phyloP scores from a whole-genome alignment of 2,329 filamentous ascomycete species.

The Fusarium abutilonis region DNA sequence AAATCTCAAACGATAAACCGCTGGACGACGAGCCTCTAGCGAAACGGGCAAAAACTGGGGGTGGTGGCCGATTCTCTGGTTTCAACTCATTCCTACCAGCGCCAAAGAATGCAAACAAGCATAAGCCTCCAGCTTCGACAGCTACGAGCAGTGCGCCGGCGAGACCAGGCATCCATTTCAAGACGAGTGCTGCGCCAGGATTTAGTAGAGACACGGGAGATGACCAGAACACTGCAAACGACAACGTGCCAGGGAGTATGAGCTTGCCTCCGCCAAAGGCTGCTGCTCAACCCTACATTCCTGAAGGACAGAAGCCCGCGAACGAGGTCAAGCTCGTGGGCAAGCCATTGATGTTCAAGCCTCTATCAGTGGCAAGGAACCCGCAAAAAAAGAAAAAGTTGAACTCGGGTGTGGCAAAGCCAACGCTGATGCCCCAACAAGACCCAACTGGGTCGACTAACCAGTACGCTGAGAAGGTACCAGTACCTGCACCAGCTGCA shows the following conservation, averaged over 20 bases:
- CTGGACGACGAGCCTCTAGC: conserved; percentile 62
- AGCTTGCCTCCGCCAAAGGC: conserved; percentile 55
- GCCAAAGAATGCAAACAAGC: conserved; percentile 70
- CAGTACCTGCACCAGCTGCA: conserved; percentile 29
- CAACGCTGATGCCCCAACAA: conserved; percentile 18
- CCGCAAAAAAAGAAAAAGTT: conserved; percentile 73
- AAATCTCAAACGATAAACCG: conserved; percentile 54
- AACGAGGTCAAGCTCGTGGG: conserved; percentile 75
- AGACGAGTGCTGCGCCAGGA: conserved; percentile 83
- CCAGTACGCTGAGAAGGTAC: conserved; percentile 34
- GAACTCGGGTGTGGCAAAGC: conserved; percentile 26
- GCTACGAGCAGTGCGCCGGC: conserved; percentile 39
- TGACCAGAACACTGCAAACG: conserved; percentile 32
- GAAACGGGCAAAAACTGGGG: conserved; percentile 72
- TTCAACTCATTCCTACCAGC: conserved; percentile 90
- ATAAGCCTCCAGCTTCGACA: conserved; percentile 45
- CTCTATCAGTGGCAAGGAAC: conserved; percentile 83
- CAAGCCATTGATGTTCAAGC: conserved; percentile 88
- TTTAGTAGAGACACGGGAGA: conserved; percentile 71
- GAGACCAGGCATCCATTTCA: conserved; percentile 68
- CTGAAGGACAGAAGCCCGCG: conserved; percentile 66
- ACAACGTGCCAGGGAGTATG: conserved; percentile 40
- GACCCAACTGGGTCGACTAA: conserved; percentile 26
- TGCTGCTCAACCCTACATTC: conserved; percentile 59
- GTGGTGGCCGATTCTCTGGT: conserved; percentile 74